These are phyloP conservation scores for Laetiporus sulphureus DNA, from an alignment of 1,284 basidiomycete genomes.

Conservation along the genomic window DNA sequence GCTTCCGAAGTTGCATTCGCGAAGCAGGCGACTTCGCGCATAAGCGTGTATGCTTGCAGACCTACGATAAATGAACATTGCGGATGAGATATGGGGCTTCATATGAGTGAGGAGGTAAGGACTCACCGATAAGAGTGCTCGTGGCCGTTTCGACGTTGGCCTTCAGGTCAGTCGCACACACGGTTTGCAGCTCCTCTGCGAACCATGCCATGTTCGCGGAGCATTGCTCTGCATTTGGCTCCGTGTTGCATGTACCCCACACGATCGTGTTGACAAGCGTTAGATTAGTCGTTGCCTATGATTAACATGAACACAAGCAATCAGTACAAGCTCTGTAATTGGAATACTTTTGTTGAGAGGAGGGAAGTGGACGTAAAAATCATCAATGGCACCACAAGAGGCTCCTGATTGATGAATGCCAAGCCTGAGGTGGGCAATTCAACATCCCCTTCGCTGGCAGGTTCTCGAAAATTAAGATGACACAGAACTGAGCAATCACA, in stretches of 20 bases:
- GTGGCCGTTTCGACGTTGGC: slow-evolving; percentile 42
- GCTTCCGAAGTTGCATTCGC: slow-evolving; percentile 44
- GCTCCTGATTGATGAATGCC: no score
- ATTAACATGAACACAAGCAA: no score
- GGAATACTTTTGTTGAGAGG: no score
- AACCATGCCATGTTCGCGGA: slow-evolving; percentile 57
- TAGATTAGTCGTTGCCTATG: slow-evolving; percentile 59
- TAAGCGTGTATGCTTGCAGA: slow-evolving; percentile 49
- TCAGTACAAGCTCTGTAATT: no score
- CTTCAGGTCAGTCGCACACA: slow-evolving; percentile 48
- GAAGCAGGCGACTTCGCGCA: slow-evolving; percentile 52
- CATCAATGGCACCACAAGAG: no score
- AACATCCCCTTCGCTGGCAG: no score
- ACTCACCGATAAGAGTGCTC: slow-evolving; percentile 47
- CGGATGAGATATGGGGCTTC: slow-evolving; percentile 5
- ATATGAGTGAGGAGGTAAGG: slow-evolving; percentile 2
- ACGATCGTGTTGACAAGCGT: slow-evolving; percentile 60
- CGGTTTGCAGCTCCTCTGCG: slow-evolving; percentile 35
- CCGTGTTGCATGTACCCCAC: slow-evolving; percentile 74
- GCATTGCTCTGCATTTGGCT: slow-evolving; percentile 41
- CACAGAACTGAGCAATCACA: no score
- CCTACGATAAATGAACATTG: slow-evolving; percentile 28
- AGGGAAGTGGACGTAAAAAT: no score
- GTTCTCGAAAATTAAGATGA: no score
- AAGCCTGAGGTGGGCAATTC: no score